Base-by-base conservation (phyloP, 1,284 basidiomycete species). In the Schizopora paradoxa region DNA sequence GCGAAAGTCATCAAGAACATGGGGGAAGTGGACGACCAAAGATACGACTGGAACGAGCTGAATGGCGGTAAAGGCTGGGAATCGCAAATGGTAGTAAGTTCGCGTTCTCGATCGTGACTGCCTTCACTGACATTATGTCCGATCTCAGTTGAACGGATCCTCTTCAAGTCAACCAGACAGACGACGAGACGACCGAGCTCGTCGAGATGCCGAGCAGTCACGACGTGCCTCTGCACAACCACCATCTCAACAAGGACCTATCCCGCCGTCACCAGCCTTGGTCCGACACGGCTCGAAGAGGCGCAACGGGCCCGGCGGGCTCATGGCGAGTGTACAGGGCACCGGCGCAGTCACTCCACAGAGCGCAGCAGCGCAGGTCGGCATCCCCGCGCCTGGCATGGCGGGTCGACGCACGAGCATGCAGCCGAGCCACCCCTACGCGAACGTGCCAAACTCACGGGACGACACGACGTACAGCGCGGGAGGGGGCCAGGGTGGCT, bases 1-100 rank as follows among this genome's bases (percentile, higher is more conserved):
- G 75, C 82, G 46, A 95, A 96, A 61, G 88, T 93, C 41, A 70
- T 96, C 64, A 92, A 92, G 72, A 91, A 82, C 63, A 82, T 82
- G 47, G 85, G 84, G 54, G 91, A 95, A 61, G 66, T 82, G 27
- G 91, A 97, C 58, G 92, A 96, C 65, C 86, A 85, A 19, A 71
- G 86, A 6, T 94, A 90, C 66, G 91, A 93, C 65, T 95, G 91
- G 91, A 91, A 91, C 70, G 61, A 89, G 49, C 70, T 94, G 45
- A 89, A 93, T 66, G 81, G 83, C 56, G 94, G 92, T 36, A 88
- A 91, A 68, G 95, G 95, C 45, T 98, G 94, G 93, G 93, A 98
- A 68, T 79, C 77, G 29, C 83, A 84, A 34, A 70, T 79, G 59
- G 88, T 91, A 60, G 58, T 82, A 67, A 18, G 19, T 39, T 45